phyloP scores from a whole-genome alignment of 1,284 basidiomycete genomes.

The Cutaneotrichosporon cyanovorans region DNA sequence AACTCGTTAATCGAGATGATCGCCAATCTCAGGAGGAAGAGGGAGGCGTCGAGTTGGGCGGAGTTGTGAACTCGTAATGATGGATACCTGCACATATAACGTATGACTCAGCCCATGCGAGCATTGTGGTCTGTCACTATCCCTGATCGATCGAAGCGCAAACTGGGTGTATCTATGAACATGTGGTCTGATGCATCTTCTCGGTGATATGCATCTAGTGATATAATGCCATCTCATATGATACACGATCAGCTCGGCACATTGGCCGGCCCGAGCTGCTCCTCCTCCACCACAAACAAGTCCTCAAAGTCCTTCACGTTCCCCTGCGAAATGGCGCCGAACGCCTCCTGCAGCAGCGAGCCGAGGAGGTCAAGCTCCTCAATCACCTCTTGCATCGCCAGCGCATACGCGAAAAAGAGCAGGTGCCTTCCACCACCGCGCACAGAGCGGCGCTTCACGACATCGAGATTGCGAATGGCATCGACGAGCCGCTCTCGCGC shows the following conservation, averaged over 20 bases:
- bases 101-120: too few species aligned
- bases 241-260: too few species aligned
- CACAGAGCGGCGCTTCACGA: conserved; percentile 61
- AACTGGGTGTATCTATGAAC: too few species aligned
- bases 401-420: conserved; percentile 85
- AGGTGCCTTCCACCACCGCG: conserved; percentile 62
- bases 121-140: too few species aligned
- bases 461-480: conserved; percentile 72
- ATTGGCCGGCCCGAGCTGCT: background rate
- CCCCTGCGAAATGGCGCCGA: conserved; percentile 68
- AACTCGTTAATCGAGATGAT: conserved; percentile 23
- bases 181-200: too few species aligned
- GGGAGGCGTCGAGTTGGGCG: conserved; percentile 15
- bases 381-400: conserved; percentile 84
- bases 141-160: too few species aligned
- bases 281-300: conserved; percentile 47
- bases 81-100: too few species aligned
- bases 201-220: too few species aligned
- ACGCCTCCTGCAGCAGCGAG: conserved; percentile 68
- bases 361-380: conserved; percentile 75
- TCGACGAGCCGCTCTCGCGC: conserved; percentile 71
- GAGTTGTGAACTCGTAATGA: too few species aligned
- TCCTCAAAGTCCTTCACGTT: conserved; percentile 61
- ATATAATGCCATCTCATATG: too few species aligned
- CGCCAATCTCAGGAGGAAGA: conserved; percentile 10